phyloP scores from a whole-genome alignment of 2,329 filamentous ascomycete genomes.

The Colletotrichum sp. region DNA sequence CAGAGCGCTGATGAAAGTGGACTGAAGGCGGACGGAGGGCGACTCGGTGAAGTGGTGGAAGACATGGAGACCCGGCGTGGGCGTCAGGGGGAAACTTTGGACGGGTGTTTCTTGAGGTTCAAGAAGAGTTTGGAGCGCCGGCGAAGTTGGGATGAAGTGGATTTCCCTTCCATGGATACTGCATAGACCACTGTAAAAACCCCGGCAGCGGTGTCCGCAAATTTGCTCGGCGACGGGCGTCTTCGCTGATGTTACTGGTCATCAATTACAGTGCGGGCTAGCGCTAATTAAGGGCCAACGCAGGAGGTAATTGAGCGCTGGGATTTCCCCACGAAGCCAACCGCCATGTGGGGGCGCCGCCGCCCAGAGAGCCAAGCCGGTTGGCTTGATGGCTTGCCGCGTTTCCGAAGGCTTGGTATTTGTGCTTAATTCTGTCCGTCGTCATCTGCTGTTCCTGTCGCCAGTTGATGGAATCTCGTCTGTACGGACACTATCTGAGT shows the following conservation, averaged over 20 bases:
- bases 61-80: background rate
- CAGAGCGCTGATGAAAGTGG: background rate
- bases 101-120: background rate
- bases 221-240: background rate
- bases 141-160: background rate
- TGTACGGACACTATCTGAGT: background rate
- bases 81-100: background rate
- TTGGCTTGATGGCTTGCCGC: conserved; percentile 4
- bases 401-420: conserved; percentile 9
- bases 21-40: background rate
- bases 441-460: background rate
- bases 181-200: background rate
- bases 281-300: conserved; percentile 10
- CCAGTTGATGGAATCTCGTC: background rate
- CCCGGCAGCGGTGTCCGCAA: background rate
- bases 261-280: conserved; percentile 5
- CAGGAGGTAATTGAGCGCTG: background rate
- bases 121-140: background rate
- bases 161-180: background rate
- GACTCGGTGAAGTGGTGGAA: background rate
- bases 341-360: background rate
- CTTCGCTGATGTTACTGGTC: background rate
- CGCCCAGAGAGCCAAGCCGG: background rate
- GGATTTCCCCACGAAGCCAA: background rate
- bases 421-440: background rate